Conservation (phyloP, 768 basidiomycete genomes). For the Strobilomyces confusus region DNA sequence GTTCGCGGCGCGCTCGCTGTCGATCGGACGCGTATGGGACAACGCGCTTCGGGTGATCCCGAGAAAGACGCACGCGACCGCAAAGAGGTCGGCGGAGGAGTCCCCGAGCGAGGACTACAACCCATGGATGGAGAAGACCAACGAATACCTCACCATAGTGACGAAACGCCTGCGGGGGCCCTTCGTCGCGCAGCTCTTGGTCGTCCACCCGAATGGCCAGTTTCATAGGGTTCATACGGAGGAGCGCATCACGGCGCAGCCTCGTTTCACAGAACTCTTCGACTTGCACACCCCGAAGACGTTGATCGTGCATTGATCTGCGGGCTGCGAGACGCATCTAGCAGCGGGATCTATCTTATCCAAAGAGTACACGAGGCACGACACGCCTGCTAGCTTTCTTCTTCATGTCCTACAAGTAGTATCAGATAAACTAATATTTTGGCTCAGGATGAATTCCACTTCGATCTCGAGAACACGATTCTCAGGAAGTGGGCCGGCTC, state of each 20-base stretch:
- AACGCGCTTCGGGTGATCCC: constrained; percentile 13
- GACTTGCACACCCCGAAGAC: constrained; percentile 19
- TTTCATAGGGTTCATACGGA: constrained; percentile 21
- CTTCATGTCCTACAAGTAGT: neutral
- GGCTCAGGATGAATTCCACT: neutral
- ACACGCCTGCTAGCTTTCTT: neutral
- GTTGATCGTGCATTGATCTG: constrained; percentile 18
- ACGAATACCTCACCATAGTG: constrained; percentile 5
- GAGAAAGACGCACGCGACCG: neutral
- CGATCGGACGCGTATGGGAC: constrained; percentile 25
- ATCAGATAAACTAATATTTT: neutral
- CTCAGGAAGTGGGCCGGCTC: neutral
- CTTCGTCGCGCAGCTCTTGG: constrained; percentile 23
- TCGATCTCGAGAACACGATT: neutral
- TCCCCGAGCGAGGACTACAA: neutral
- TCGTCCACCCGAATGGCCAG: constrained; percentile 19
- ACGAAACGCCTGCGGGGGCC: constrained; percentile 17
- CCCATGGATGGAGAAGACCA: constrained; percentile 16
- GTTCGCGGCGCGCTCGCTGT: constrained; percentile 5
- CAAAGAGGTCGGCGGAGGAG: neutral
- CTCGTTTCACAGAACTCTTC: constrained; percentile 9
- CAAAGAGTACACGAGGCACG: neutral
- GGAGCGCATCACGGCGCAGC: constrained; percentile 21
- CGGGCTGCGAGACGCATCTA: neutral
- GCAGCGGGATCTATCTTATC: neutral